Conservation (phyloP, 1,284 basidiomycete species). For the Porogramme epimiltina region DNA sequence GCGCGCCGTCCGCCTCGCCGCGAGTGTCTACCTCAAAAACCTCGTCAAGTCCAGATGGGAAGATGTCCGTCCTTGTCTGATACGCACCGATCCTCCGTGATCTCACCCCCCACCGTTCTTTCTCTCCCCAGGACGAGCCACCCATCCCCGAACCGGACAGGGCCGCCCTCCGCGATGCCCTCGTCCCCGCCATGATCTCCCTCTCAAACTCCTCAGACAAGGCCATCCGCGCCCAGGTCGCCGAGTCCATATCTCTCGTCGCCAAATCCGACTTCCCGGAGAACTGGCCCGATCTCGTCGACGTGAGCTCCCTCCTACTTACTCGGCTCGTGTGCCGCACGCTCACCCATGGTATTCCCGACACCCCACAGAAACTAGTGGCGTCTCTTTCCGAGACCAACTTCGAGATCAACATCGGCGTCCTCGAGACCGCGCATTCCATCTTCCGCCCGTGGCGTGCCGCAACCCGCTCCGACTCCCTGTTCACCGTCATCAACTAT, state of each 20-base stretch:
- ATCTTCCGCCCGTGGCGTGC: constrained; percentile 95
- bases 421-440: constrained; percentile 93
- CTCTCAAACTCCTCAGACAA: constrained; percentile 72
- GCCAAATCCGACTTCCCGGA: constrained; percentile 87
- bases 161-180: constrained; percentile 60
- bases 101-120: constrained; percentile 4
- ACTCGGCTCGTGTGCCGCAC: not conserved
- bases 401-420: constrained; percentile 86
- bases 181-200: constrained; percentile 83
- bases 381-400: constrained; percentile 75
- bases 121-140: constrained; percentile 57
- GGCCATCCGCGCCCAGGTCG: constrained; percentile 77
- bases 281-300: constrained; percentile 81
- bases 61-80: constrained; percentile 55
- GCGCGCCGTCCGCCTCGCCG: constrained; percentile 76
- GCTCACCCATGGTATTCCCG: not conserved
- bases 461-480: constrained; percentile 83
- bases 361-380: constrained; percentile 73
- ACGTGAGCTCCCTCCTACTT: constrained; percentile 22
- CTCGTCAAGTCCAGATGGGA: constrained; percentile 84
- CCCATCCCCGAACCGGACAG: constrained; percentile 72
- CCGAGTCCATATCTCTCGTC: constrained; percentile 87
- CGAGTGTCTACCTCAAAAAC: constrained; percentile 89
- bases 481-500: constrained; percentile 93
- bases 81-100: constrained; percentile 7